A percentile compares a stretch with the other conserved stretches of the same genome.
Conservation (phyloP, 441 rosid genomes). For the Pelargonium fulgidum region DNA sequence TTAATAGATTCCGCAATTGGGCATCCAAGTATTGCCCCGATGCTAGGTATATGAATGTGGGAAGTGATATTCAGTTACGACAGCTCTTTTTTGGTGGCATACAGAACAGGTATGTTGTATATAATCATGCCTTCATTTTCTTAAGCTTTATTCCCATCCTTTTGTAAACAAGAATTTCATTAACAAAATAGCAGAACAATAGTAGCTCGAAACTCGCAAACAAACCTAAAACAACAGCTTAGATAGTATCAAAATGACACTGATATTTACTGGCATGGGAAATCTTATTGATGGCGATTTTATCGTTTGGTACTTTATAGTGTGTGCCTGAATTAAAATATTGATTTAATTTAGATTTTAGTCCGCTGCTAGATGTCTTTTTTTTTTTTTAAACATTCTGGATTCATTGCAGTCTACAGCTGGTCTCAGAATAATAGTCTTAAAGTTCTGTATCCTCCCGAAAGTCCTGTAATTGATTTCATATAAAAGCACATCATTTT, state of each 20-base stretch:
- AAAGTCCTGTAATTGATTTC: neutral
- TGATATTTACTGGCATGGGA: neutral
- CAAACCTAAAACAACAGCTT: neutral
- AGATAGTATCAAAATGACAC: neutral
- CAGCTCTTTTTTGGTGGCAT: conserved; percentile 78
- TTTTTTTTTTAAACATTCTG: neutral
- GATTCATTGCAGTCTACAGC: neutral
- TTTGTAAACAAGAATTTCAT: neutral
- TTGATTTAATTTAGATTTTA: too few relatives aligned
- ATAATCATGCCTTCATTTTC: neutral
- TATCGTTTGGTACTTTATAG: too few relatives aligned
- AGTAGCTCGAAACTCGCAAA: neutral
- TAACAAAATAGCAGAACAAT: neutral
- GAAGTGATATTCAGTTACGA: conserved; percentile 84
- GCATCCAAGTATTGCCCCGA: conserved; percentile 76
- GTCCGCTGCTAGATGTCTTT: too few relatives aligned
- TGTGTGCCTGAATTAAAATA: too few relatives aligned
- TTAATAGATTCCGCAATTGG: conserved; percentile 70
- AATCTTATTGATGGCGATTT: neutral
- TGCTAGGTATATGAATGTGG: conserved; percentile 85
- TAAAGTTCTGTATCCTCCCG: neutral
- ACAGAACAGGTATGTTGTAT: conserved; percentile 45
- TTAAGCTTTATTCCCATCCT: neutral
- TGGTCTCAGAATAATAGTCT: neutral
- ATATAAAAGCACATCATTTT: neutral